Evolutionary conservation across 176 grass and related monocot species (phyloP).

Genomic region (Aegilops sharonensis): DNA sequence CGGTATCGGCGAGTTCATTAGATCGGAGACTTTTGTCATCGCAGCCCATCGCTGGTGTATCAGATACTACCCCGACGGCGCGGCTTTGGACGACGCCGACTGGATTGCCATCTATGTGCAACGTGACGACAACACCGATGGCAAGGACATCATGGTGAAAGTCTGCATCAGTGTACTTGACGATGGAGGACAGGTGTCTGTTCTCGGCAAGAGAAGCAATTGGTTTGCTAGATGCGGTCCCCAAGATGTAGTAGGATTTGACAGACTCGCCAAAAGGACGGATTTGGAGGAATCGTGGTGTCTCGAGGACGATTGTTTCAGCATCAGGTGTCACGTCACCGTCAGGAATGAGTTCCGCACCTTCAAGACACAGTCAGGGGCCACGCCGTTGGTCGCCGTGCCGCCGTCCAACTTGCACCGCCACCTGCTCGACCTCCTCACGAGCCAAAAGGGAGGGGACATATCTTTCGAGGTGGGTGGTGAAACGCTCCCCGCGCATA

Average conservation of each 20-base stretch:
- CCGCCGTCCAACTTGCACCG: slow-evolving; percentile 1
- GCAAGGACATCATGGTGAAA: neutral
- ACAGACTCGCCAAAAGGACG: neutral
- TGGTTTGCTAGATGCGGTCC: neutral
- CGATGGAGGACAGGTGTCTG: neutral
- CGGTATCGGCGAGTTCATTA: neutral
- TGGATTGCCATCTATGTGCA: neutral
- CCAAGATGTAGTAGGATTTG: neutral
- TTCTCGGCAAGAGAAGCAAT: neutral
- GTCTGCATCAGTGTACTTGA: neutral
- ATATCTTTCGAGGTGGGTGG: neutral
- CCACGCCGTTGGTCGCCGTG: too few species aligned
- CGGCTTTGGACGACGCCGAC: neutral
- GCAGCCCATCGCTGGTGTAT: neutral
- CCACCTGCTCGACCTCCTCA: neutral
- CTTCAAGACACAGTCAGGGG: neutral
- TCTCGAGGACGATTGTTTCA: neutral
- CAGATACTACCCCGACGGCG: neutral
- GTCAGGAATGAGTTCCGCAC: neutral
- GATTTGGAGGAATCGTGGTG: neutral
- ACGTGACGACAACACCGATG: neutral
- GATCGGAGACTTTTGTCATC: neutral
- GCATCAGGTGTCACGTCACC: neutral
- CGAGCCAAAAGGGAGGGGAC: neutral
- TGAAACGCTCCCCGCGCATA: neutral